Base-by-base conservation (phyloP, 1,284 basidiomycete genomes). In the Trametes versicolor region DNA sequence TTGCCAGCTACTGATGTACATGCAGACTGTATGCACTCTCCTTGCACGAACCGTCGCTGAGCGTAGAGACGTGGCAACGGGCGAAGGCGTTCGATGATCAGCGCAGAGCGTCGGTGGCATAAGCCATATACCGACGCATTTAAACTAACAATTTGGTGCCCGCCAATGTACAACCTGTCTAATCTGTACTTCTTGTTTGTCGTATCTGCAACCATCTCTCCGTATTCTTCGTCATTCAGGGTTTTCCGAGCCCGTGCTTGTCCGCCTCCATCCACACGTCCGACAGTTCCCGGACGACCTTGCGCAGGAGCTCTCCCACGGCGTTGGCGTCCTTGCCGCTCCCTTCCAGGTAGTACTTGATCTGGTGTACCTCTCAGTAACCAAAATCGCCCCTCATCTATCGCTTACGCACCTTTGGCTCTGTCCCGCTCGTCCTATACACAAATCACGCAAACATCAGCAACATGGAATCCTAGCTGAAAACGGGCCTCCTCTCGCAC, bases 321-420 rank as follows among this genome's bases (percentile, higher is more conserved):
- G 74, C 72, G 19, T 68, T 61, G 0, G 78, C 75, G 69, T 88
- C 75, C 55, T 75, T 79, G 0, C 92, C 91, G 64, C 80, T 86
- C 2, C 91, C 93, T 78, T 95, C 93, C 25, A 94, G 80, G 73
- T 95, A 95, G 73, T 90, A 94, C 72, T 95, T 95, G 76, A 94
- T 92, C 90, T 93, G 62, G 17, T 53, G 21, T 17, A 45, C 7
- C 29, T 47, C 13, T 48, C 39, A 60, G 49, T 57, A 12, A 17
- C 0, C 8, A 29, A 23, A 15, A 7, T 12, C 4, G 37, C 27
- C n/a, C 17, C n/a, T 43, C 55, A 25, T 6, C 23, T 17, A 13
- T 12, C 25, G 45, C 72, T 53, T 25, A 45, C 72, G 50, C 72
- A 90, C 92, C 86, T 95, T 96, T 0, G 94, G 94, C 72, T 96